Evolutionary conservation across 352 stramenopile species (phyloP).

Genomic region (Thalassiosira livingstoniorum): DNA sequence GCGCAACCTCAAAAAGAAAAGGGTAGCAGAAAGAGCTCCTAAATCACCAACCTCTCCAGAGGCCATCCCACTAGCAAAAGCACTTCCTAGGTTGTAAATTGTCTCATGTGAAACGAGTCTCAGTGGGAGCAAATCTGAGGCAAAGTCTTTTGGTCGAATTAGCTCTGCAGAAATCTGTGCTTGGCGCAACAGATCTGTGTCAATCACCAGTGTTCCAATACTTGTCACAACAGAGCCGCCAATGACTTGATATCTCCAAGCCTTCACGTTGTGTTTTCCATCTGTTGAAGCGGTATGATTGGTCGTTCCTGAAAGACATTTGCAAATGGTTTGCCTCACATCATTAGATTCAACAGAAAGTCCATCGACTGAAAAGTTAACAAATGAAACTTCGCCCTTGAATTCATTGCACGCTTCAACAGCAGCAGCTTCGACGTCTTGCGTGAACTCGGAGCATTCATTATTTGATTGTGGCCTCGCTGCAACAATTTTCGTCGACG

Average conservation of each 20-base stretch:
- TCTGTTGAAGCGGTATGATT: constrained; percentile 26
- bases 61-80: not conserved
- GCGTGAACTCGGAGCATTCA: constrained; percentile 4
- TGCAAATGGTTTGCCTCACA: constrained; percentile 13
- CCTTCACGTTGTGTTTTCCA: constrained; percentile 29
- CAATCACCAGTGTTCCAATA: constrained; percentile 1
- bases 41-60: not conserved
- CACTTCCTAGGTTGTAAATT: not conserved
- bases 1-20: not conserved
- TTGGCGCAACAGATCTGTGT: not conserved
- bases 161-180: not conserved
- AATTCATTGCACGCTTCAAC: not conserved
- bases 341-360: constrained; percentile 10
- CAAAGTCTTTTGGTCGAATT: not conserved
- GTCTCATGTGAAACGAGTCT: not conserved
- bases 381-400: not conserved
- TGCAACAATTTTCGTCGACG: constrained; percentile 14
- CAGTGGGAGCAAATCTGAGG: not conserved
- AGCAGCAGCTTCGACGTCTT: constrained; percentile 3
- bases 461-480: constrained; percentile 25
- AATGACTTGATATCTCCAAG: constrained; percentile 25
- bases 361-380: constrained; percentile 30
- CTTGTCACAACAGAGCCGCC: not conserved
- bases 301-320: constrained; percentile 1
- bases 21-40: not conserved